These are phyloP conservation scores for Cryptosporidium xiaoi DNA, from an alignment of 169 alveolate species.

Conservation along the genomic window DNA sequence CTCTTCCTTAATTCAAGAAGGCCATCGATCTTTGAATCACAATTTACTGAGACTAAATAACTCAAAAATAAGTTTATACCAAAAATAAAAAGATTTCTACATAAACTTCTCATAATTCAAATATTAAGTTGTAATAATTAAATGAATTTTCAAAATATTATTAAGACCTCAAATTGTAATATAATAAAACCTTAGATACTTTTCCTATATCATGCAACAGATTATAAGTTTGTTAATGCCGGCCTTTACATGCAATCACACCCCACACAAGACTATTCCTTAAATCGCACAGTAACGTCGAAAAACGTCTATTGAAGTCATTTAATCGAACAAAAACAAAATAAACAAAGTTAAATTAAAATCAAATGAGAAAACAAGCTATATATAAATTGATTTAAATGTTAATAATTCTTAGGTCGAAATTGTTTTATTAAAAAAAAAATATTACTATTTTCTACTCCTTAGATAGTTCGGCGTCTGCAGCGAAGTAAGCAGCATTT, in stretches of 20 bases:
- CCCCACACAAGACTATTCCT: slow-evolving; percentile 17
- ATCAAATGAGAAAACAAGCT: too few species aligned
- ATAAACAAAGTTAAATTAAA: too few species aligned
- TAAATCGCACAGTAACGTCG: too few species aligned
- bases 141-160: not conserved
- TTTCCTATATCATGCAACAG: too few species aligned
- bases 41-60: not conserved
- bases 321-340: too few species aligned
- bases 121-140: not conserved
- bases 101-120: slow-evolving; percentile 12
- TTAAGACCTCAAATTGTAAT: not conserved
- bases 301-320: too few species aligned
- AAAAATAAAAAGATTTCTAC: slow-evolving; percentile 15
- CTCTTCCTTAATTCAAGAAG: slow-evolving; percentile 24
- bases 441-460: slow-evolving; percentile 3
- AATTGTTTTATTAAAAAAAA: not conserved
- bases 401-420: too few species aligned
- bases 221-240: not conserved
- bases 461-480: slow-evolving; percentile 65
- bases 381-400: too few species aligned
- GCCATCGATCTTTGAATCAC: slow-evolving; percentile 22
- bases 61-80: not conserved
- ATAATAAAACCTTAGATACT: too few species aligned
- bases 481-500: slow-evolving; percentile 70
- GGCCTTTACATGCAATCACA: slow-evolving; percentile 27